Base-by-base conservation (phyloP, 192 early-diverging fungal species). In the Backusella macrospora region DNA sequence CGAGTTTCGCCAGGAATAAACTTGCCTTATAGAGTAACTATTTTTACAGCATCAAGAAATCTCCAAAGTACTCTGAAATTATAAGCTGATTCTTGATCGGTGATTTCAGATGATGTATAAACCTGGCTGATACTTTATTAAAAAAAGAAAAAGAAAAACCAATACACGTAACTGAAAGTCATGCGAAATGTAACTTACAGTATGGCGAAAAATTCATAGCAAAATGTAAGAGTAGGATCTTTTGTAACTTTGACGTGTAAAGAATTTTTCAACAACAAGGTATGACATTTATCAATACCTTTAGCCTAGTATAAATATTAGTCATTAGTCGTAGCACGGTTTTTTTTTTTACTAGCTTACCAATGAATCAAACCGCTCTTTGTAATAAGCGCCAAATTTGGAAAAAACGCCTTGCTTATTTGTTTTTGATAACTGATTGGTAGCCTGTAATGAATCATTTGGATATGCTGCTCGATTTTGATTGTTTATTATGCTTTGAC, bases 1-100 rank as follows among this genome's bases (percentile, higher is more conserved):
- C 66, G 42, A 68, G 66, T 68, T 68, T 68, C 66, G 12, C 66
- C 66, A 68, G 66, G 66, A 68, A 52, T 52, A 3, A 52, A 52
- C 6, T 49, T 49, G n/a, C n/a, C n/a, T 5, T 16, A 49, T 1
- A 16, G 48, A 49, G 18, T 49, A 49, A 49, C 48, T 1, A 21
- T 21, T 49, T 49, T 49, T 2, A 49, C 48, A 49, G 48, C 1
- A 49, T 49, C 48, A 21, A 49, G 0, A 49, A 49, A 49, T 49
- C n/a, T 49, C 48, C 48, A 49, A 49, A 49, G 0, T 49, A 49
- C 48, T 49, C 1, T 49, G 1, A 18, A 1, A 21, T n/a, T 49
- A 1, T 49, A 49, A n/a, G 16, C 18, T 21, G 48, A 21, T 1
- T 21, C 48, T 49, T 49, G 13, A n/a, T 48, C 47, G 1, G 47